Evolutionary conservation across 2,329 filamentous ascomycete species (phyloP).

Genomic region (Thelonectria blattea): DNA sequence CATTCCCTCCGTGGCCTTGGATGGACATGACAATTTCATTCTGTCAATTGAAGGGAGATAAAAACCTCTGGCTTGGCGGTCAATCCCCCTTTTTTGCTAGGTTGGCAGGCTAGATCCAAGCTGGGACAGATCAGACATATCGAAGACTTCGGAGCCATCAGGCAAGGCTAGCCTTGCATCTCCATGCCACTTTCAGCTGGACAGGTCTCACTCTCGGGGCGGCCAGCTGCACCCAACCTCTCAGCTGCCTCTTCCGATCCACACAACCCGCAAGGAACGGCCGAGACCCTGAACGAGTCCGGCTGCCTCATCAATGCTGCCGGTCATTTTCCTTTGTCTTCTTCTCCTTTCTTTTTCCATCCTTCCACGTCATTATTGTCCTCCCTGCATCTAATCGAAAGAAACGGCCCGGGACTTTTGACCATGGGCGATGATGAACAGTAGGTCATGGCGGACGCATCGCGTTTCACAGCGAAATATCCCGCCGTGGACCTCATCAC

Average conservation of each 20-base stretch:
- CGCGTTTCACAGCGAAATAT: not conserved
- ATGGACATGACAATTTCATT: not conserved
- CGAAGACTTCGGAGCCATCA: not conserved
- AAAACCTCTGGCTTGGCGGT: not conserved
- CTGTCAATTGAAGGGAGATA: not conserved
- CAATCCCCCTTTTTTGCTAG: not conserved
- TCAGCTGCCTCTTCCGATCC: slow-evolving; percentile 6
- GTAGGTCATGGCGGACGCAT: not conserved
- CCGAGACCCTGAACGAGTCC: slow-evolving; percentile 6
- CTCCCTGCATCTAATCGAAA: not conserved
- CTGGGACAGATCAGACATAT: not conserved
- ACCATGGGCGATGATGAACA: not conserved
- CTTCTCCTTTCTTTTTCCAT: not conserved
- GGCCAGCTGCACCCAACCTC: slow-evolving; percentile 4
- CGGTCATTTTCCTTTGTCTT: not conserved
- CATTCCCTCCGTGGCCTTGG: not conserved
- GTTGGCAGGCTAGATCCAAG: not conserved
- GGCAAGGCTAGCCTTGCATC: slow-evolving; percentile 9
- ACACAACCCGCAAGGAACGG: slow-evolving; percentile 17
- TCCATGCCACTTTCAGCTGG: slow-evolving; percentile 26
- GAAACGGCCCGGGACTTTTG: not conserved
- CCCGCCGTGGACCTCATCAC: not conserved
- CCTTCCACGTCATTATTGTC: slow-evolving; percentile 9
- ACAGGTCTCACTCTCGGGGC: slow-evolving; percentile 13
- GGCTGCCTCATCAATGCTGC: slow-evolving; percentile 7